phyloP scores from a whole-genome alignment of 2,329 filamentous ascomycete species.

The Elsinoe fawcettii region DNA sequence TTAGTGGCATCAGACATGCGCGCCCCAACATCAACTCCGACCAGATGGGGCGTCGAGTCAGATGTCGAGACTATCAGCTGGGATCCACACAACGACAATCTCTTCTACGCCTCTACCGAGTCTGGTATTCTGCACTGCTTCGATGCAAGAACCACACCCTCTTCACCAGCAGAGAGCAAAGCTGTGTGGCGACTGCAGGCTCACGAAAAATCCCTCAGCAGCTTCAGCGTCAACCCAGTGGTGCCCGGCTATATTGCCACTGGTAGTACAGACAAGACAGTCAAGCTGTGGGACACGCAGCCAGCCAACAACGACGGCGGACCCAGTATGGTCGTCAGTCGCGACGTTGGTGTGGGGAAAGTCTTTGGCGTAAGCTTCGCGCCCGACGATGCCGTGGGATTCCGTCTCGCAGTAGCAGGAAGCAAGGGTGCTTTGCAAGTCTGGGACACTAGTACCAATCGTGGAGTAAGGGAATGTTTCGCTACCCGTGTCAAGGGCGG shows the following conservation, averaged over 20 bases:
- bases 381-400: conserved; percentile 82
- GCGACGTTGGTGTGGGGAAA: conserved; percentile 88
- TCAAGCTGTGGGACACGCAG: conserved; percentile 89
- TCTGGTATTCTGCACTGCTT: conserved; percentile 87
- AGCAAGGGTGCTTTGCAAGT: conserved; percentile 89
- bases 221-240: conserved; percentile 82
- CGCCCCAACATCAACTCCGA: conserved; percentile 69
- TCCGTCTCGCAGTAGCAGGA: conserved; percentile 85
- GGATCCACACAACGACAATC: conserved; percentile 88
- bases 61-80: conserved; percentile 89
- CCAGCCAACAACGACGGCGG: conserved; percentile 51
- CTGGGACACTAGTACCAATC: conserved; percentile 95
- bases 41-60: conserved; percentile 87
- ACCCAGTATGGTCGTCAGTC: conserved; percentile 81
- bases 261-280: conserved; percentile 85
- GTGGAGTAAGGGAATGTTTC: conserved; percentile 75
- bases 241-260: conserved; percentile 92
- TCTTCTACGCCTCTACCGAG: conserved; percentile 89
- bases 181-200: conserved; percentile 92
- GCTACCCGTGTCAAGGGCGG: conserved; percentile 57
- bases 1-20: conserved; percentile 95
- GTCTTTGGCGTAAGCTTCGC: conserved; percentile 88
- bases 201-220: conserved; percentile 83
- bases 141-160: conserved; percentile 69
- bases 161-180: conserved; percentile 66